Conservation (phyloP, 495 filamentous ascomycete species). For the Cairneyella variabilis region DNA sequence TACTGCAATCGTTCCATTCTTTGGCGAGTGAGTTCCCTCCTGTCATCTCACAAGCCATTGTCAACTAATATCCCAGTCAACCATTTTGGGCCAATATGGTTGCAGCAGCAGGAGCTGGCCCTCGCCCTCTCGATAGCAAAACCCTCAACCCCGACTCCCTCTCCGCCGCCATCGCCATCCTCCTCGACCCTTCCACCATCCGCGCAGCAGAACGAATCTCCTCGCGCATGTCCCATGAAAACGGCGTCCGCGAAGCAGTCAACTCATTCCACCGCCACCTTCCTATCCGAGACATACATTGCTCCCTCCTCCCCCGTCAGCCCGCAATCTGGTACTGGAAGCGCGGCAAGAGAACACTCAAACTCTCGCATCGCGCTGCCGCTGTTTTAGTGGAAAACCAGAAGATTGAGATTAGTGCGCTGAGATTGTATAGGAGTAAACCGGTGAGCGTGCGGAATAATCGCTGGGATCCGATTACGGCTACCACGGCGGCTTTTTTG, state of each 20-base stretch:
- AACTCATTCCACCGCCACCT: conserved; percentile 20
- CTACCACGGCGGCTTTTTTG: conserved; percentile 6
- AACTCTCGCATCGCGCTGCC: conserved; percentile 13
- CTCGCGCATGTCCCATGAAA: conserved; percentile 12
- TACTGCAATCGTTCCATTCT: conserved; percentile 61
- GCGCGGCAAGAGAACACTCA: conserved; percentile 8
- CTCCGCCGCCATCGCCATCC: conserved; percentile 30
- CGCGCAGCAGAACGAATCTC: conserved; percentile 12
- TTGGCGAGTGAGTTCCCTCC: conserved; percentile 50
- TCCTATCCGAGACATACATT: conserved; percentile 19
- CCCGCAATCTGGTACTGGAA: conserved; percentile 15
- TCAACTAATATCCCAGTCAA: conserved; percentile 28
- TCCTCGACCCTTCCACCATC: conserved; percentile 6
- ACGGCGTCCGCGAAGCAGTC: conserved; percentile 16
- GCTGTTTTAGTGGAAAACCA: conserved; percentile 6
- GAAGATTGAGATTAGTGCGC: conserved; percentile 5
- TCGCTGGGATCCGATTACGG: conserved; percentile 39
- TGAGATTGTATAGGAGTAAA: conserved; percentile 4
- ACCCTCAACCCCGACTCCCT: conserved; percentile 38
- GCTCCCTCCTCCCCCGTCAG: conserved; percentile 30
- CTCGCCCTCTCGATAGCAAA: conserved; percentile 41
- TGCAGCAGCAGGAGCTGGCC: conserved; percentile 43
- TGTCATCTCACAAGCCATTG: not conserved
- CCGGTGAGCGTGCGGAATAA: conserved; percentile 34
- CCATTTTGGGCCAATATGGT: conserved; percentile 59